A percentile compares a stretch with the other conserved stretches of the same genome.
These are phyloP conservation scores for Vanrija humicola DNA, from an alignment of 1,284 basidiomycete species.

Conservation along the genomic window DNA sequence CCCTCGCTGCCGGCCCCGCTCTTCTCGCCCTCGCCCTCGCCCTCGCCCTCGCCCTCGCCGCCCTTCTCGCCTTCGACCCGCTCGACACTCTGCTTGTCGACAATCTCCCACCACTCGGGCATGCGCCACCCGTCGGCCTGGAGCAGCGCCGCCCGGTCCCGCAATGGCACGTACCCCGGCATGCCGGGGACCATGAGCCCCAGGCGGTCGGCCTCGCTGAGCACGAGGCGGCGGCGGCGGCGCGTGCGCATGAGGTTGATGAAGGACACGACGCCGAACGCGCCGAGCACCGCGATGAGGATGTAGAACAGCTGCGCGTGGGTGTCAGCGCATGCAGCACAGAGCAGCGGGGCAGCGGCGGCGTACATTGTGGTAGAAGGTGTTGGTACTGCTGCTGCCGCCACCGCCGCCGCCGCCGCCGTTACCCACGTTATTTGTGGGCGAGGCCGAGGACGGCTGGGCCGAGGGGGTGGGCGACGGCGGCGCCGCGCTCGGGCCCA, in stretches of 20 bases:
- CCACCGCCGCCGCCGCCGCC: not conserved
- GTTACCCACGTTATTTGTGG: not conserved
- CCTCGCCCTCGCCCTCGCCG: too few species aligned
- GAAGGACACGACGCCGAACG: slow-evolving; percentile 39
- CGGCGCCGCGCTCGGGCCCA: too few species aligned
- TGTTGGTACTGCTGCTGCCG: not conserved
- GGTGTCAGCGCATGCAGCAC: not conserved
- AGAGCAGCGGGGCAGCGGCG: not conserved
- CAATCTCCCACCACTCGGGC: slow-evolving; percentile 45
- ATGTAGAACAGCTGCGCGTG: slow-evolving; percentile 45
- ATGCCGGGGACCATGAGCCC: slow-evolving; percentile 45
- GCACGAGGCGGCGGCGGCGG: slow-evolving; percentile 29
- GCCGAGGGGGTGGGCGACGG: too few species aligned
- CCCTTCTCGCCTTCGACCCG: not conserved
- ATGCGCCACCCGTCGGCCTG: slow-evolving; percentile 27
- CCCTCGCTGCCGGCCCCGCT: too few species aligned
- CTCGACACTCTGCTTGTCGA: not conserved
- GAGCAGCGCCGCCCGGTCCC: slow-evolving; percentile 26
- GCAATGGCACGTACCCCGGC: slow-evolving; percentile 41
- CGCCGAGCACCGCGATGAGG: slow-evolving; percentile 41
- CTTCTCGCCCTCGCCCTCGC: too few species aligned
- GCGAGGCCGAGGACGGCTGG: not conserved
- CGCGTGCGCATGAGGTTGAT: slow-evolving; percentile 35
- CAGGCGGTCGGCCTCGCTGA: slow-evolving; percentile 37
- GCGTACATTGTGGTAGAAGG: slow-evolving; percentile 28